Evolutionary conservation across 371 early-diverging fungal species (phyloP).

Genomic region (Fennellomyces sp.): DNA sequence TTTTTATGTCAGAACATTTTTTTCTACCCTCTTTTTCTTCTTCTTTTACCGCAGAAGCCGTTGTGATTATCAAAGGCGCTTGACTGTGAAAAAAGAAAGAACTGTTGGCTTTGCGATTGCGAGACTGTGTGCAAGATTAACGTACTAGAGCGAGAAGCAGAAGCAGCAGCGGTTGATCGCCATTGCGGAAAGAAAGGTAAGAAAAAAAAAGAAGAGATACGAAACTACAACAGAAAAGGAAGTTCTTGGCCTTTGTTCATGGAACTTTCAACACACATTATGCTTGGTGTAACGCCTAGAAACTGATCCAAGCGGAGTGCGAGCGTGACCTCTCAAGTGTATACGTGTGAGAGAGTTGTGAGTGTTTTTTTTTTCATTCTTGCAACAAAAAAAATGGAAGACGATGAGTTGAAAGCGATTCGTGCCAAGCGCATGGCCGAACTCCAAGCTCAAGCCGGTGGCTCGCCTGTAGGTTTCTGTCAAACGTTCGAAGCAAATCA

Average conservation of each 20-base stretch:
- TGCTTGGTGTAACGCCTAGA: neutral
- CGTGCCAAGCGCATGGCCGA: slow-evolving; percentile 80
- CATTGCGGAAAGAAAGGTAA: neutral
- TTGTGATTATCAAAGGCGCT: slow-evolving; percentile 1
- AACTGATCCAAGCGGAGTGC: no score
- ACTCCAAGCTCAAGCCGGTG: slow-evolving; percentile 46
- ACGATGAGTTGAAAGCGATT: slow-evolving; percentile 85
- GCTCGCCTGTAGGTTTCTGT: neutral
- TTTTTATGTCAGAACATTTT: no score
- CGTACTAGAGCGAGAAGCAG: slow-evolving; percentile 6
- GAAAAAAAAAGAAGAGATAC: neutral
- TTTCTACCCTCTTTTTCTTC: no score
- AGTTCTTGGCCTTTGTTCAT: neutral
- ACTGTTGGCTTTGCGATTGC: no score
- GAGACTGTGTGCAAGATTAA: neutral
- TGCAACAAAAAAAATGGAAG: slow-evolving; percentile 62
- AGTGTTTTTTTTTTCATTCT: slow-evolving; percentile 11
- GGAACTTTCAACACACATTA: neutral
- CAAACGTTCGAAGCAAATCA: neutral
- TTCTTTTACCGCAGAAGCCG: neutral
- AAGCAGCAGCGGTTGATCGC: slow-evolving; percentile 1
- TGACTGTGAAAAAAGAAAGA: no score
- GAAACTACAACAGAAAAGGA: neutral
- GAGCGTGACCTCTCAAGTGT: neutral
- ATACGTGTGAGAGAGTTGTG: neutral